Evolutionary conservation across 176 grass and related monocot species (phyloP), one percentile per base, ranked within the genome.

Genomic region (Stipa capillata): DNA sequence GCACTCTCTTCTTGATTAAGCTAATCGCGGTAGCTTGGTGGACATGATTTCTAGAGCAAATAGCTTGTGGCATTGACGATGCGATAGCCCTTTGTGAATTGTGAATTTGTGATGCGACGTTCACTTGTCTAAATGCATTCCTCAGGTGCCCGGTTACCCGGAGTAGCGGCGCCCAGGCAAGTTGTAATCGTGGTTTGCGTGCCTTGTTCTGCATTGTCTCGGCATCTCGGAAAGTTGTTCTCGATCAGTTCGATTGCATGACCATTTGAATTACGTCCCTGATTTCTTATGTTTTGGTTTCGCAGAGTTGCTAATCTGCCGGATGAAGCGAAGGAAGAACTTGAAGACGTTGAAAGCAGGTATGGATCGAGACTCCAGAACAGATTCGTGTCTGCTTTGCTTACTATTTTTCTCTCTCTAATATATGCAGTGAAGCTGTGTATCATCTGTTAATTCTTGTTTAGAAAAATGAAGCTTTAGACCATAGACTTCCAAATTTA

Each of bases 121-220:
- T 2, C 14, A 43, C 15, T 18, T 49, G 47, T 49, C 15, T 2
- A 49, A 20, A 49, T 29, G 57, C 28, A 16, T 83, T 50, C 47
- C n/a, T n/a, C n/a, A 90, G 88, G 84, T 90, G 54, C 88, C 88
- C 49, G 73, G 53, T 31, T 86, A 78, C 83, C 71, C 83, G 62
- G 35, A 76, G 5, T 80, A 87, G 54, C 87, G n/a, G 73, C 83
- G 69, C 83, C 88, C 49, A 90, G 88, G 88, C 41, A 90, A 64
- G 84, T 59, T 47, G 14, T 84, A n/a, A n/a, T 60, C 44, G 14
- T 20, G 47, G 47, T 17, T 6, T 49, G 17, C 20, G n/a, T n/a
- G n/a, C n/a, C 47, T 18, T 49, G n/a, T n/a, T 57, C 47, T 5
- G 20, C 41, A 58, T 5, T 21, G 24, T 33, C 32, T 52, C 50